Conservation (phyloP, 306 rosid genomes). For the Macrotyloma uniflorum region DNA sequence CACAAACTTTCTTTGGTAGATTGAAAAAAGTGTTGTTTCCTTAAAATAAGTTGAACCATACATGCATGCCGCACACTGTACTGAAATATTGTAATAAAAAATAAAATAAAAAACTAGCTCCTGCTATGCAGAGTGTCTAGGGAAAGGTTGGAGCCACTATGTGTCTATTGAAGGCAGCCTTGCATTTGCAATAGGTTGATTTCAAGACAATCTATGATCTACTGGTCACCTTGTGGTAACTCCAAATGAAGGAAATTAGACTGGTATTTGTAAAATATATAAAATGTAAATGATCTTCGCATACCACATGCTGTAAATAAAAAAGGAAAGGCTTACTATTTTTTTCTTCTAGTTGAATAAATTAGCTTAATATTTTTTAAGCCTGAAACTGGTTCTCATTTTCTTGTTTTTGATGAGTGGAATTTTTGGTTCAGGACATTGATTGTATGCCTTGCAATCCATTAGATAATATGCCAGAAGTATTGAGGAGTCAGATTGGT, state of each 20-base stretch:
- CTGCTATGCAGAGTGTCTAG: conserved; percentile 7
- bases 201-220: neutral
- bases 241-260: neutral
- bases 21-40: neutral
- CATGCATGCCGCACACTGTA: neutral
- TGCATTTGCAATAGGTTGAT: conserved; percentile 20
- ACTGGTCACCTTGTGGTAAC: neutral
- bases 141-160: neutral
- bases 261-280: conserved; percentile 17
- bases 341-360: conserved; percentile 12
- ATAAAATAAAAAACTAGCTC: neutral
- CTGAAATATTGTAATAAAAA: neutral
- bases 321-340: neutral
- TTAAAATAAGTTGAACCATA: neutral
- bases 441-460: conserved; percentile 94
- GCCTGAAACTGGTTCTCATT: conserved; percentile 16
- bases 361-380: conserved; percentile 2
- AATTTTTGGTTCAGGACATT: conserved; percentile 64
- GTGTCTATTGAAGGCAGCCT: neutral
- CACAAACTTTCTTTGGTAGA: neutral
- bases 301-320: neutral
- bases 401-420: conserved; percentile 28
- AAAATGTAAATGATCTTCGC: conserved; percentile 10
- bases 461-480: conserved; percentile 83
- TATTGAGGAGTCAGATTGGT: conserved; percentile 57